phyloP scores from a whole-genome alignment of 306 rosid genomes.

The Cajanus cajan region DNA sequence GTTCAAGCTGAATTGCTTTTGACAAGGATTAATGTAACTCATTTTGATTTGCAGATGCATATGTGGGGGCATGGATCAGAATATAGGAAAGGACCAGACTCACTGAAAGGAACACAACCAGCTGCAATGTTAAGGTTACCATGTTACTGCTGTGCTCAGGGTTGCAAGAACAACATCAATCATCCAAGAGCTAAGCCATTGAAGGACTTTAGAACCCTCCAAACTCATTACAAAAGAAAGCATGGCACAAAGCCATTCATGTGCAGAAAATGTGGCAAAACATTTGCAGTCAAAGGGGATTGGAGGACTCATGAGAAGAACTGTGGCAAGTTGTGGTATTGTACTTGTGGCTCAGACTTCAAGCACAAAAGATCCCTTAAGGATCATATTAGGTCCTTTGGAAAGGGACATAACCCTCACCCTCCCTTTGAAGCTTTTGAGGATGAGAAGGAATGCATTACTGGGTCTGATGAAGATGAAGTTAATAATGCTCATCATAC shows the following conservation, averaged over 20 bases:
- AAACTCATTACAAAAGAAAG: constrained; percentile 94
- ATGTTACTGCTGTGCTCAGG: constrained; percentile 89
- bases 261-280: constrained; percentile 83
- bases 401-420: constrained; percentile 63
- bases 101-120: constrained; percentile 86
- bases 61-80: constrained; percentile 99
- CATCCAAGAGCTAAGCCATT: constrained; percentile 91
- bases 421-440: constrained; percentile 55
- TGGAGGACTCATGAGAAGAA: constrained; percentile 99
- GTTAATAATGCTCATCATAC: constrained; percentile 20
- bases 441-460: constrained; percentile 68
- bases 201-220: constrained; percentile 93
- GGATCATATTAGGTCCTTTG: constrained; percentile 84
- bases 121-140: constrained; percentile 95
- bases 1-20: too few species aligned
- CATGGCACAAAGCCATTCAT: constrained; percentile 82
- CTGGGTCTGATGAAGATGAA: constrained; percentile 62
- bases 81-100: constrained; percentile 86
- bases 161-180: constrained; percentile 96
- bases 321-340: constrained; percentile 94
- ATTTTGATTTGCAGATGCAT: constrained; percentile 68
- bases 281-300: constrained; percentile 91
- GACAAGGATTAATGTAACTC: too few species aligned
- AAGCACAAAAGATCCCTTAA: constrained; percentile 94
- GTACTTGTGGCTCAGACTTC: constrained; percentile 93